Conservation (phyloP, 139 green algal species). For the Chlamydomonas sp. region DNA sequence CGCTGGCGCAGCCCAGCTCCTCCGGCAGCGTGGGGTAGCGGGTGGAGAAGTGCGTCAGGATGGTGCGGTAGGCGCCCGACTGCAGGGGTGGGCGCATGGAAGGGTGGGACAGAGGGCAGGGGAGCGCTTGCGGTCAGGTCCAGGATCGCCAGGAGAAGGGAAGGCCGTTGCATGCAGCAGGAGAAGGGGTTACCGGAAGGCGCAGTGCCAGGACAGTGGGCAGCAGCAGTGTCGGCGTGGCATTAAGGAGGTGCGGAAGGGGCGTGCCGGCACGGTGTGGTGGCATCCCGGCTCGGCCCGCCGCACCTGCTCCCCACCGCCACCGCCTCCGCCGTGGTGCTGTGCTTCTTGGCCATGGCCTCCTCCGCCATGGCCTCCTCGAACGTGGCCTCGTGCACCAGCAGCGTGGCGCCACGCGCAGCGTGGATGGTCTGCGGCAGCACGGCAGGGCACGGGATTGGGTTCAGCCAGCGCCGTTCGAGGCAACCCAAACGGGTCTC, state of each 20-base stretch:
- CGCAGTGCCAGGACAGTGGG: background rate
- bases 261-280: too few species aligned
- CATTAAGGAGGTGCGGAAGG: too few species aligned
- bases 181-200: background rate
- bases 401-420: constrained; percentile 80
- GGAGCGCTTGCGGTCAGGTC: too few species aligned
- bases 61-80: constrained; percentile 84
- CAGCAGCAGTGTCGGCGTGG: too few species aligned
- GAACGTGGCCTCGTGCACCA: constrained; percentile 99
- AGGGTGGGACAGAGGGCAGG: background rate
- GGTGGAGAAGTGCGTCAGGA: constrained; percentile 98
- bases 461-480: background rate
- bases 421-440: constrained; percentile 69
- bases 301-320: constrained; percentile 47
- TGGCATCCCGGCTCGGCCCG: background rate
- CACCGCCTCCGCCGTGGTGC: constrained; percentile 89
- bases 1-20: constrained; percentile 24
- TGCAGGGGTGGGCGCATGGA: constrained; percentile 1
- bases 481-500: too few species aligned
- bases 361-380: constrained; percentile 91
- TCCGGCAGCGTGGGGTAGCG: constrained; percentile 92
- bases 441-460: background rate
- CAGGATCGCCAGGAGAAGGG: too few species aligned
- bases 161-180: background rate
- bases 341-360: constrained; percentile 91